phyloP scores from a whole-genome alignment of 352 stramenopile genomes.

The Phytophthora meadii region DNA sequence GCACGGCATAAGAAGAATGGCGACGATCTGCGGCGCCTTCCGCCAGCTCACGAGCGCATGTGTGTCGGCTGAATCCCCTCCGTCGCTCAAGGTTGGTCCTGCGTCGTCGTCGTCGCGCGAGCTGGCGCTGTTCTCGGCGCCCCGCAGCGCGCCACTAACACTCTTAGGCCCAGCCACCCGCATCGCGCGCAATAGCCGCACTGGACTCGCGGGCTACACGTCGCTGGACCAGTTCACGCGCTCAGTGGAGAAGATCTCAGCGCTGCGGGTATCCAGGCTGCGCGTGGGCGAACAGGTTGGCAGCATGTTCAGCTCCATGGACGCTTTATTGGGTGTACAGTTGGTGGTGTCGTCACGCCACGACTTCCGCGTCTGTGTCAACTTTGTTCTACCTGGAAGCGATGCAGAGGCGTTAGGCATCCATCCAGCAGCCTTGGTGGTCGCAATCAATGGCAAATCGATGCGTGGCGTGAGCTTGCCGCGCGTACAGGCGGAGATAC shows the following conservation, averaged over 20 bases:
- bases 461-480: slow-evolving; percentile 59
- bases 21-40: slow-evolving; percentile 52
- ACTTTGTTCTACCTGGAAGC: slow-evolving; percentile 65
- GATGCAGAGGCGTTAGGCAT: slow-evolving; percentile 59
- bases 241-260: slow-evolving; percentile 57
- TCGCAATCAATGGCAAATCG: slow-evolving; percentile 61
- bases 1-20: slow-evolving; percentile 29
- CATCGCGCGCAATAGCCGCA: slow-evolving; percentile 27
- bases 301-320: slow-evolving; percentile 58
- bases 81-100: slow-evolving; percentile 28
- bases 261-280: slow-evolving; percentile 48
- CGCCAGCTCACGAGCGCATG: slow-evolving; percentile 47
- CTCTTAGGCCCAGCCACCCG: slow-evolving; percentile 10
- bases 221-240: slow-evolving; percentile 51
- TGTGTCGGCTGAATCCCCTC: slow-evolving; percentile 44
- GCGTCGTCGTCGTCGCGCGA: slow-evolving; percentile 40
- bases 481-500: slow-evolving; percentile 57
- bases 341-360: slow-evolving; percentile 61
- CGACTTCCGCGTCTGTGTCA: slow-evolving; percentile 73
- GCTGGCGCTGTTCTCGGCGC: slow-evolving; percentile 24
- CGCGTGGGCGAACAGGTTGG: slow-evolving; percentile 30
- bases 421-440: slow-evolving; percentile 59
- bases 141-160: slow-evolving; percentile 7
- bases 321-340: slow-evolving; percentile 61
- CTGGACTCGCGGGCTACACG: slow-evolving; percentile 18